These are phyloP conservation scores for Mycena pura DNA, from an alignment of 768 basidiomycete species.

Conservation along the genomic window DNA sequence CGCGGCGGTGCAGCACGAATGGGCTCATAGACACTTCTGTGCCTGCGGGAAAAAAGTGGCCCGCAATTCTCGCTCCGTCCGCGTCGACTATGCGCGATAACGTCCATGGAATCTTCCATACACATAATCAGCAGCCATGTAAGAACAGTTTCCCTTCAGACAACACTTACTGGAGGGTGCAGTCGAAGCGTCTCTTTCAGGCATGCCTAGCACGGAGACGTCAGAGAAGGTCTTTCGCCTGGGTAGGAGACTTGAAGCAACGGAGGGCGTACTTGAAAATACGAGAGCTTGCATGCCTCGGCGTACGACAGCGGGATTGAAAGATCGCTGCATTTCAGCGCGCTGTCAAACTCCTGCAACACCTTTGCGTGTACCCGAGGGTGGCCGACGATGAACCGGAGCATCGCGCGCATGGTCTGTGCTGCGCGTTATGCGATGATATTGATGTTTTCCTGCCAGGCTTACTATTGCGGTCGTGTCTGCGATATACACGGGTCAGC, in stretches of 20 bases:
- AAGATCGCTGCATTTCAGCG: background rate
- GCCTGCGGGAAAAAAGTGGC: slow-evolving; percentile 3
- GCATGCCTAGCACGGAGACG: too few species aligned
- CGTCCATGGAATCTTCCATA: slow-evolving; percentile 11
- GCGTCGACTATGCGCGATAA: background rate
- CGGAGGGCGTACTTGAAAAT: slow-evolving; percentile 1
- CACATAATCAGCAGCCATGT: background rate
- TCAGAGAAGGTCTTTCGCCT: too few species aligned
- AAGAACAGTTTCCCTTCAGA: background rate
- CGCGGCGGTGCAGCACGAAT: slow-evolving; percentile 7
- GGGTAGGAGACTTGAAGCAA: background rate
- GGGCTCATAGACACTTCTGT: slow-evolving; percentile 20
- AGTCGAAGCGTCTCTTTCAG: slow-evolving; percentile 13
- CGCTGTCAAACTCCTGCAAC: slow-evolving; percentile 2
- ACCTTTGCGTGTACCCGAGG: slow-evolving; percentile 2
- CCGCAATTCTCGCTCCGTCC: background rate
- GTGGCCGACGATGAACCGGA: slow-evolving; percentile 10
- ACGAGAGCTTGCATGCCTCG: background rate
- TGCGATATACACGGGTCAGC: too few species aligned
- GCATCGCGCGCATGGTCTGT: slow-evolving; percentile 17
- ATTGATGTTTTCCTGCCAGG: background rate
- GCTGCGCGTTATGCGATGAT: background rate
- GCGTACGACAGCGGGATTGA: slow-evolving; percentile 8
- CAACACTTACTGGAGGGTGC: slow-evolving; percentile 4
- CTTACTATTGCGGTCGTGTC: slow-evolving; percentile 19